phyloP scores from a whole-genome alignment of 192 early-diverging fungal species.

The Spizellomyces sp. region DNA sequence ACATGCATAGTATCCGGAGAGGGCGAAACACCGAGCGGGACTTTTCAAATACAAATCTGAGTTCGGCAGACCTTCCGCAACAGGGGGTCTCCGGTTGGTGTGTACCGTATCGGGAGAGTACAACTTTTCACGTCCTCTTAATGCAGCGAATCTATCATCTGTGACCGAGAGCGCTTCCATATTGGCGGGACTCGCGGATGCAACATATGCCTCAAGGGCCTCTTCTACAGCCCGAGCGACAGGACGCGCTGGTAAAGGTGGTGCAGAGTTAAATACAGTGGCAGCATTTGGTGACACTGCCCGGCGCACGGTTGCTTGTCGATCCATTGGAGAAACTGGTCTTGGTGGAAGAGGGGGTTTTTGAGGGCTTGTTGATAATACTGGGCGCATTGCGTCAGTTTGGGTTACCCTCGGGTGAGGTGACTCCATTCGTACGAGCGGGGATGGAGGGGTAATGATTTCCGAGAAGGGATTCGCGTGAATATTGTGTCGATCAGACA shows the following conservation, averaged over 20 bases:
- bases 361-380: conserved; percentile 1
- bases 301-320: neutral
- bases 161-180: neutral
- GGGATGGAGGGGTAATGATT: neutral
- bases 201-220: conserved; percentile 7
- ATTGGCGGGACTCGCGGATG: neutral
- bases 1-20: conserved; percentile 48
- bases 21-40: conserved; percentile 47
- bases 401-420: neutral
- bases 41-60: conserved; percentile 53
- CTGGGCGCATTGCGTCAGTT: neutral
- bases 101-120: conserved; percentile 35
- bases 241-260: conserved; percentile 24
- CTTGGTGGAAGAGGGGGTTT: conserved; percentile 29
- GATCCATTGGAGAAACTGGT: conserved; percentile 11
- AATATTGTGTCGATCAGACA: no score
- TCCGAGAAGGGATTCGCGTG: no score
- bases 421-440: neutral
- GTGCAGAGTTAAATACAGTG: neutral
- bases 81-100: conserved; percentile 61
- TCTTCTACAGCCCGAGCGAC: conserved; percentile 21
- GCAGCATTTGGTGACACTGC: neutral
- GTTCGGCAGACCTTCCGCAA: conserved; percentile 44
- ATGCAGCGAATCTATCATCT: conserved; percentile 19
- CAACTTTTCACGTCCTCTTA: conserved; percentile 24